Percentiles rank a stretch among this genome's conserved stretches.
Evolutionary conservation across 2,329 filamentous ascomycete genomes (phyloP).

Genomic region (Penicillium brasilianum): DNA sequence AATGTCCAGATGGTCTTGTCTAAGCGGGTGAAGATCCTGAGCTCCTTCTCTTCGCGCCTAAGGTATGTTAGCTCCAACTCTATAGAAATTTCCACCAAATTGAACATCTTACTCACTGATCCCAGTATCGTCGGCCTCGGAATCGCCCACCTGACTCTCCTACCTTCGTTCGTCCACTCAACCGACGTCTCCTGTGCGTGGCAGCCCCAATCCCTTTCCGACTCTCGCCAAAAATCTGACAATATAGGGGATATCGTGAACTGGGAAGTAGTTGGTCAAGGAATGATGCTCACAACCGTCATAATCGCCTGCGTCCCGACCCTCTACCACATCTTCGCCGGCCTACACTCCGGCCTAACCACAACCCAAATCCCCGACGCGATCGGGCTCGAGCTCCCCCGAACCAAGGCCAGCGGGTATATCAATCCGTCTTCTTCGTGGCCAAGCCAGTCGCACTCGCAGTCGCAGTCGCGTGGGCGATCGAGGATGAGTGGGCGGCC

Average conservation of each 20-base stretch:
- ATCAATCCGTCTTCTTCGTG: neutral
- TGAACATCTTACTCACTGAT: neutral
- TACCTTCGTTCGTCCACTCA: conserved; percentile 3
- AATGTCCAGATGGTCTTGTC: conserved; percentile 29
- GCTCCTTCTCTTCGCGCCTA: conserved; percentile 26
- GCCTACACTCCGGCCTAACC: conserved; percentile 29
- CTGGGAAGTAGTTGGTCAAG: conserved; percentile 25
- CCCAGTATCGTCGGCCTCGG: neutral
- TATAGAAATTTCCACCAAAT: neutral
- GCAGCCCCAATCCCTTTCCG: neutral
- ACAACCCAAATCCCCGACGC: conserved; percentile 17
- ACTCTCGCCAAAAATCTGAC: neutral
- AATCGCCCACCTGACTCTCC: neutral
- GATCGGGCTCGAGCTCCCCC: neutral
- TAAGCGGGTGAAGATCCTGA: conserved; percentile 30
- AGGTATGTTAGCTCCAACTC: conserved; percentile 12
- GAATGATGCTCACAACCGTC: conserved; percentile 34
- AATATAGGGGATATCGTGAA: conserved; percentile 15
- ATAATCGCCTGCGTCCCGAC: conserved; percentile 33
- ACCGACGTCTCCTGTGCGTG: neutral
- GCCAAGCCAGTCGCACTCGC: neutral
- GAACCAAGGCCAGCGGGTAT: neutral
- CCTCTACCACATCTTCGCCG: conserved; percentile 30
- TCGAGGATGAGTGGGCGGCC: neutral
- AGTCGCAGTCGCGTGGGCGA: neutral